A percentile compares a stretch with the other conserved stretches of the same genome.
These are phyloP conservation scores for Kluyveromyces aestuarii DNA, from an alignment of 805 yeast genomes.

Conservation along the genomic window DNA sequence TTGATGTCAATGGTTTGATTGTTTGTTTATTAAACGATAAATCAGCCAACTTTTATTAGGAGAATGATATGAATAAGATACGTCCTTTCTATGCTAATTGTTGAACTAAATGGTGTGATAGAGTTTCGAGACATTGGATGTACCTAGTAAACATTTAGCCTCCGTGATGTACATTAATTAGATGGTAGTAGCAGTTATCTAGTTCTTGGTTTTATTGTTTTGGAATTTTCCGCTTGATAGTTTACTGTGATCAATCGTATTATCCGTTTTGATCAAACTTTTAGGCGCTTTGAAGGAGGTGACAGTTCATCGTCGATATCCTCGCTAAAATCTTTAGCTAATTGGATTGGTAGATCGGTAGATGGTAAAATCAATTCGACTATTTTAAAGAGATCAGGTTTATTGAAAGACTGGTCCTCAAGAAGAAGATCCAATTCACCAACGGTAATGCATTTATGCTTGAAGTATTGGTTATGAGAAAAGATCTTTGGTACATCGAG, in stretches of 20 bases:
- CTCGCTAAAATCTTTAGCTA: neutral
- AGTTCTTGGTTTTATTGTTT: too few species aligned
- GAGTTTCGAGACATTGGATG: too few species aligned
- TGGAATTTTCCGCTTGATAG: too few species aligned
- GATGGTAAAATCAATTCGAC: constrained; percentile 49
- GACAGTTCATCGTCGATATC: neutral
- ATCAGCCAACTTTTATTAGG: too few species aligned
- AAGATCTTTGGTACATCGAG: constrained; percentile 38
- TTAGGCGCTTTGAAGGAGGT: neutral
- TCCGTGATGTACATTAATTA: too few species aligned
- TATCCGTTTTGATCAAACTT: neutral
- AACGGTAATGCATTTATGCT: constrained; percentile 36
- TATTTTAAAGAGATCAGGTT: constrained; percentile 39
- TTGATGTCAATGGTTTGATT: too few species aligned
- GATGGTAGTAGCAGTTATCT: too few species aligned
- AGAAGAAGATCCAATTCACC: constrained; percentile 42
- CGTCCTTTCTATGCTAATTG: too few species aligned
- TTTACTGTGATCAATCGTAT: neutral
- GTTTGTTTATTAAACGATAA: too few species aligned
- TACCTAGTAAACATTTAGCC: too few species aligned
- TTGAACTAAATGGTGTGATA: too few species aligned
- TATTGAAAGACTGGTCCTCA: constrained; percentile 30
- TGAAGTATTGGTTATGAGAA: constrained; percentile 42
- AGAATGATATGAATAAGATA: too few species aligned
- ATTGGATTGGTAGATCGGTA: constrained; percentile 46